These are phyloP conservation scores for Talaromyces atroroseus DNA, from an alignment of 2,329 filamentous ascomycete genomes.

Conservation along the genomic window DNA sequence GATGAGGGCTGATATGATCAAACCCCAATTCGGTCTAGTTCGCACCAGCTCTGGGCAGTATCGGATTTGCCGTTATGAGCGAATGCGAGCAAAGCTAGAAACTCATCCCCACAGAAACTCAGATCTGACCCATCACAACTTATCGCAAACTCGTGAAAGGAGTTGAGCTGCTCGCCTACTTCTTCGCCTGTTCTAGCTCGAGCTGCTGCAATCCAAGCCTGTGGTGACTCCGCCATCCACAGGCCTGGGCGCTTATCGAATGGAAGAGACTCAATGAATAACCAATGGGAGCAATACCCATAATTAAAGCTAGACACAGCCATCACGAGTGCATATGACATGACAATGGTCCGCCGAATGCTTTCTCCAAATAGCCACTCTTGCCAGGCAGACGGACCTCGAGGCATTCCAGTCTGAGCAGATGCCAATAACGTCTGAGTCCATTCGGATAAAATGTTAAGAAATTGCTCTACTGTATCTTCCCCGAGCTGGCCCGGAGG, in stretches of 20 bases:
- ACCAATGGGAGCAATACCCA: constrained; percentile 7
- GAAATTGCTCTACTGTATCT: background rate
- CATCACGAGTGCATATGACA: constrained; percentile 6
- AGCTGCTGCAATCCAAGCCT: constrained; percentile 10
- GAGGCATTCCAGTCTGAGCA: background rate
- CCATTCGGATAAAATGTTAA: background rate
- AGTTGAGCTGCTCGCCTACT: constrained; percentile 5
- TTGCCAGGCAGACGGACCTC: constrained; percentile 5
- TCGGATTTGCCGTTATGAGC: background rate
- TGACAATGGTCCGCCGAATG: constrained; percentile 6
- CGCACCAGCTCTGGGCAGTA: background rate
- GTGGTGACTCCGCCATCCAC: constrained; percentile 7
- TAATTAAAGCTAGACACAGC: background rate
- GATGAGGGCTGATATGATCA: background rate
- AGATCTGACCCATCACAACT: background rate
- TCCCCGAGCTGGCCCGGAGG: background rate
- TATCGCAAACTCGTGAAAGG: constrained; percentile 1
- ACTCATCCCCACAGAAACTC: constrained; percentile 2
- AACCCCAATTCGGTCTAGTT: background rate
- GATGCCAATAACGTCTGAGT: background rate
- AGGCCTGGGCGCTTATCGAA: constrained; percentile 4
- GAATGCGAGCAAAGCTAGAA: constrained; percentile 1
- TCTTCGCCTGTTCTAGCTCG: constrained; percentile 1
- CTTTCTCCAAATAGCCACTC: constrained; percentile 7
- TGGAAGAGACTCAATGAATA: constrained; percentile 5